Conservation (phyloP, 2,329 filamentous ascomycete genomes). For the Calonectria montana region DNA sequence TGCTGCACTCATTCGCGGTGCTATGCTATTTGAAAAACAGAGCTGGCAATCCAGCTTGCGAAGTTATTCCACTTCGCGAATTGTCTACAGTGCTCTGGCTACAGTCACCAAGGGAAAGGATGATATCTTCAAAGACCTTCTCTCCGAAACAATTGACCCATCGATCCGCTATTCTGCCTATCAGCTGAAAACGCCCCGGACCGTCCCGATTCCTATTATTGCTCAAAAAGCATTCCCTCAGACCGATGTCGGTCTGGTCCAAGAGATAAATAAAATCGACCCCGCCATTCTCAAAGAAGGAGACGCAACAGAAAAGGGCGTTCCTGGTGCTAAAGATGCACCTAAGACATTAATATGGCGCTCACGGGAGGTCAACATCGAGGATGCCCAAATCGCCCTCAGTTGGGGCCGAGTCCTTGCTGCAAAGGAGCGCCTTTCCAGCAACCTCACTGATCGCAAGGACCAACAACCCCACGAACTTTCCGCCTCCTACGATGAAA, state of each 20-base stretch:
- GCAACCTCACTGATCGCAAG: conserved; percentile 57
- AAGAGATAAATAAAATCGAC: conserved; percentile 78
- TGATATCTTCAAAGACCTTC: conserved; percentile 86
- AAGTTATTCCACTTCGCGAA: conserved; percentile 79
- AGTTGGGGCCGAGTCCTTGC: conserved; percentile 77
- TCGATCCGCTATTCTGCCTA: conserved; percentile 96
- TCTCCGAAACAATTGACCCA: conserved; percentile 88
- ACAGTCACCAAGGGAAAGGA: conserved; percentile 67
- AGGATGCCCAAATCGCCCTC: conserved; percentile 91
- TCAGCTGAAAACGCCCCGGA: conserved; percentile 87
- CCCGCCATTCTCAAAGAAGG: conserved; percentile 72
- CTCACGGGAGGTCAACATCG: conserved; percentile 84
- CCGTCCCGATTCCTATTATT: conserved; percentile 82
- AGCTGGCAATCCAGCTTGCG: conserved; percentile 83
- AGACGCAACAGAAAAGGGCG: conserved; percentile 59
- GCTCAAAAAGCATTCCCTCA: conserved; percentile 82
- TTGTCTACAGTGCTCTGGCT: conserved; percentile 85
- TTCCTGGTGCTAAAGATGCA: conserved; percentile 63
- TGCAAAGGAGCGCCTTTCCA: conserved; percentile 61
- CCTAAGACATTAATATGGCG: conserved; percentile 88
- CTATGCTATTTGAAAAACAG: conserved; percentile 87
- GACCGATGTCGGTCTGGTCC: conserved; percentile 70
- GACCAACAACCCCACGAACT: conserved; percentile 70
- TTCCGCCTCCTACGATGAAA: conserved; percentile 89
- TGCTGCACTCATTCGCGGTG: conserved; percentile 78